Percentiles rank a stretch among this genome's conserved stretches.
Evolutionary conservation across 768 basidiomycete species (phyloP).

Genomic region (Paxillus rubicundulus): DNA sequence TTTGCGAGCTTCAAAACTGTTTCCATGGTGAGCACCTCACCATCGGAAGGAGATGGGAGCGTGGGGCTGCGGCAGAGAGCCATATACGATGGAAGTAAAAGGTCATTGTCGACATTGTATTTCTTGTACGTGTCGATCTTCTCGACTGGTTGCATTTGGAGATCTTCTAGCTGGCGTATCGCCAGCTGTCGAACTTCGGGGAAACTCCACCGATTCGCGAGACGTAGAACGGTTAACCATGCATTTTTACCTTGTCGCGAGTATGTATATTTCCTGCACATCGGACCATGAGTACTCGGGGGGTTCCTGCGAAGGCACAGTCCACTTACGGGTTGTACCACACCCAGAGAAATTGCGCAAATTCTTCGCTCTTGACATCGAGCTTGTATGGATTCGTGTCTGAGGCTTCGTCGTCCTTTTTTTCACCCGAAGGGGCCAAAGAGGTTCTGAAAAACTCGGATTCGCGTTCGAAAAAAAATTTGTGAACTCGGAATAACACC

Average conservation of each 20-base stretch:
- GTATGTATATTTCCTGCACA: slow-evolving; percentile 49
- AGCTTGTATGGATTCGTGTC: slow-evolving; percentile 7
- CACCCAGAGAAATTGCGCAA: slow-evolving; percentile 49
- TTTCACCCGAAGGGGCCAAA: slow-evolving; percentile 13
- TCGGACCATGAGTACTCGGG: background rate
- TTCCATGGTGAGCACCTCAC: slow-evolving; percentile 53
- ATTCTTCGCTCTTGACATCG: slow-evolving; percentile 37
- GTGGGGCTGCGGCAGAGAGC: slow-evolving; percentile 49
- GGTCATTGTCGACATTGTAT: slow-evolving; percentile 44
- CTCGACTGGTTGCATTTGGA: slow-evolving; percentile 45
- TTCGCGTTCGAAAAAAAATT: slow-evolving; percentile 38
- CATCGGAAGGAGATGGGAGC: slow-evolving; percentile 54
- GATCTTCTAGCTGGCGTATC: slow-evolving; percentile 52
- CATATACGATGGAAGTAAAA: slow-evolving; percentile 53
- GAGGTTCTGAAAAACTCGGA: slow-evolving; percentile 29
- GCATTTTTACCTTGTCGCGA: slow-evolving; percentile 48
- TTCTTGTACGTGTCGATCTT: slow-evolving; percentile 57
- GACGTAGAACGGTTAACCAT: slow-evolving; percentile 54
- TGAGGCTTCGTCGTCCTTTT: slow-evolving; percentile 1
- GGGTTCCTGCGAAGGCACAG: background rate
- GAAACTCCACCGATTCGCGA: slow-evolving; percentile 58
- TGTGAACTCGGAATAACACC: slow-evolving; percentile 33
- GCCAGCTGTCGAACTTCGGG: slow-evolving; percentile 48
- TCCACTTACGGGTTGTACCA: slow-evolving; percentile 51
- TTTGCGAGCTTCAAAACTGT: slow-evolving; percentile 50